Percentiles rank a stretch among this genome's conserved stretches.
Conservation (phyloP, 2,329 filamentous ascomycete genomes). For the Alternaria ventricosa region DNA sequence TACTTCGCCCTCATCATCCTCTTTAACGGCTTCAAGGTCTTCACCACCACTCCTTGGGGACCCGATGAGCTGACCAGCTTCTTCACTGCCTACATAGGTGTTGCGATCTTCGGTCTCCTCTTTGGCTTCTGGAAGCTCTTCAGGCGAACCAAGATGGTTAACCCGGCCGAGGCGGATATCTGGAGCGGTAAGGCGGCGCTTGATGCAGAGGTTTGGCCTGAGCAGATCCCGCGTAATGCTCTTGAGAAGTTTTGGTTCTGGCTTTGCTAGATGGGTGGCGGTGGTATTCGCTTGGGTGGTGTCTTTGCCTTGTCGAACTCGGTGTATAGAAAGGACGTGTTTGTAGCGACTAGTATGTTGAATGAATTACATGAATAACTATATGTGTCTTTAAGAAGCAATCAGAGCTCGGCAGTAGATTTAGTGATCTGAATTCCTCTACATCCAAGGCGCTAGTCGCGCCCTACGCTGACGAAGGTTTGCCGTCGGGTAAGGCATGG, state of each 20-base stretch:
- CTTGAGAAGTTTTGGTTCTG: slow-evolving; percentile 59
- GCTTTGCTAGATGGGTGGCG: slow-evolving; percentile 47
- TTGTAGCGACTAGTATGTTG: not conserved
- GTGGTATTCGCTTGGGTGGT: not conserved
- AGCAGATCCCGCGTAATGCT: slow-evolving; percentile 51
- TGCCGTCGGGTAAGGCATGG: not conserved
- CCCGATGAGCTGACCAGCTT: slow-evolving; percentile 52
- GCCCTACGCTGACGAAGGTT: not conserved
- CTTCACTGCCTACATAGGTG: slow-evolving; percentile 59
- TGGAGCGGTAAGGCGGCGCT: slow-evolving; percentile 56
- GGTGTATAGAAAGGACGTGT: not conserved
- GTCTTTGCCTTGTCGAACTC: not conserved
- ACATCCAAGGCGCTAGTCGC: not conserved
- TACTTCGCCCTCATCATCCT: slow-evolving; percentile 64
- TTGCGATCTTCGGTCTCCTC: slow-evolving; percentile 50
- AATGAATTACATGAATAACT: not conserved
- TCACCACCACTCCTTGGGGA: slow-evolving; percentile 55
- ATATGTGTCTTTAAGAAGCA: not conserved
- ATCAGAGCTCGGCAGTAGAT: not conserved
- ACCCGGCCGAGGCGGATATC: slow-evolving; percentile 52
- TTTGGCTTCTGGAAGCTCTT: slow-evolving; percentile 70
- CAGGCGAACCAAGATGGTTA: slow-evolving; percentile 64
- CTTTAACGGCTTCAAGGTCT: slow-evolving; percentile 69
- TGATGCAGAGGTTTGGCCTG: slow-evolving; percentile 55
- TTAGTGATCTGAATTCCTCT: not conserved